Conservation (phyloP, 768 basidiomycete genomes). For the Auriculariales sp. region DNA sequence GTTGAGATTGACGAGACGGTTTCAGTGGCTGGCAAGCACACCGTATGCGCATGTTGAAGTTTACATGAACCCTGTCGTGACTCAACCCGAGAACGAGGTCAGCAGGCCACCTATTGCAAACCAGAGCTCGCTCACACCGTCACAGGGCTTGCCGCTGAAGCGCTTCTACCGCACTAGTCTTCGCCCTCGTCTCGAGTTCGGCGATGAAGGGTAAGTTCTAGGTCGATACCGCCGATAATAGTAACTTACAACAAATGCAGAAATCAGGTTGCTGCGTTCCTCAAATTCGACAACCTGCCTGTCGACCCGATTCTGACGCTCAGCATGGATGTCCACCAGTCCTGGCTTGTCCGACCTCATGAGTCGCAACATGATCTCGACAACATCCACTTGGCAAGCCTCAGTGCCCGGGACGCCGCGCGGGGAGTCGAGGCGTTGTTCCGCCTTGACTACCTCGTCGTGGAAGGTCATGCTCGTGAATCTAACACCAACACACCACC, state of each 20-base stretch:
- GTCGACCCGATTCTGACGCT: conserved; percentile 84
- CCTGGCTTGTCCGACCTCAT: conserved; percentile 88
- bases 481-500: conserved; percentile 48
- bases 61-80: conserved; percentile 54
- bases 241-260: conserved; percentile 18
- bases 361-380: conserved; percentile 87
- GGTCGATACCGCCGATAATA: not conserved
- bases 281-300: conserved; percentile 61
- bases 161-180: conserved; percentile 82
- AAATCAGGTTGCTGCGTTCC: conserved; percentile 39
- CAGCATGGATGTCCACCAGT: conserved; percentile 77
- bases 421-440: conserved; percentile 62
- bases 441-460: conserved; percentile 78
- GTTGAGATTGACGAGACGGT: not conserved
- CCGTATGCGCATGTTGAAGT: conserved; percentile 57
- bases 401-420: conserved; percentile 37
- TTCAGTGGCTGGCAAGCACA: conserved; percentile 50
- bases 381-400: conserved; percentile 72
- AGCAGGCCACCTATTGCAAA: conserved; percentile 6
- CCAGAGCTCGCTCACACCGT: not conserved
- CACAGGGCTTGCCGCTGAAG: conserved; percentile 51
- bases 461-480: conserved; percentile 92
- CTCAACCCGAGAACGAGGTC: conserved; percentile 46
- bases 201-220: conserved; percentile 48
- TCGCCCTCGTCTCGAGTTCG: conserved; percentile 40